A percentile compares a stretch with the other conserved stretches of the same genome.
phyloP scores from a whole-genome alignment of 495 filamentous ascomycete genomes.

The Aspergillus nanangensis region DNA sequence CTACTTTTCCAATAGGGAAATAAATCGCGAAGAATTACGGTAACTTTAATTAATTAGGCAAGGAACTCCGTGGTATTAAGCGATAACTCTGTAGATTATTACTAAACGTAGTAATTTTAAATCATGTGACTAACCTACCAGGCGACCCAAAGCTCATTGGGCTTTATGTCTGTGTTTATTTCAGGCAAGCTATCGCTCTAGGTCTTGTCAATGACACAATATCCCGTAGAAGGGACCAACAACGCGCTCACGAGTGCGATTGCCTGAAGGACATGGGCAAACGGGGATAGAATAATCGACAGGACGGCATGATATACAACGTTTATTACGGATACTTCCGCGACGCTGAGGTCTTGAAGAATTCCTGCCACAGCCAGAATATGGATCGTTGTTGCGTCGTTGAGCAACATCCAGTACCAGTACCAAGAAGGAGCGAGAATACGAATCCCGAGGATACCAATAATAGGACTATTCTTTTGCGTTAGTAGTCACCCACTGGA shows the following conservation, averaged over 20 bases:
- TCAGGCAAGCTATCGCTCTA: background rate
- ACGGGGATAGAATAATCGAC: background rate
- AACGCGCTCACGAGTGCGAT: background rate
- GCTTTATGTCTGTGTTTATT: too few species aligned
- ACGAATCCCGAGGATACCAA: background rate
- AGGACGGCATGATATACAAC: background rate
- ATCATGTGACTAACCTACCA: too few species aligned
- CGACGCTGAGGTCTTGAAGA: background rate
- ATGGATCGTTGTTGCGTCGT: background rate
- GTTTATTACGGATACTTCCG: background rate
- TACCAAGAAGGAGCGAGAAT: background rate
- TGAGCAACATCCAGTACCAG: conserved; percentile 1
- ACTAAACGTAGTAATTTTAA: too few species aligned
- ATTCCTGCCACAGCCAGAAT: background rate
- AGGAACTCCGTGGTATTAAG: too few species aligned
- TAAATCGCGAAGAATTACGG: too few species aligned
- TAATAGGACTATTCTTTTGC: background rate
- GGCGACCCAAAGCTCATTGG: too few species aligned
- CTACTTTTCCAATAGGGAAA: too few species aligned
- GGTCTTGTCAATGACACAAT: background rate
- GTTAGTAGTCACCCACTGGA: background rate
- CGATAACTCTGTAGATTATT: too few species aligned
- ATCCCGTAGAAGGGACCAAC: background rate
- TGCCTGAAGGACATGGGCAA: background rate
- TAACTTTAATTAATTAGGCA: too few species aligned